Evolutionary conservation across 78 protist genomes (phyloP).

Genomic region (Chrysochromulina parva): DNA sequence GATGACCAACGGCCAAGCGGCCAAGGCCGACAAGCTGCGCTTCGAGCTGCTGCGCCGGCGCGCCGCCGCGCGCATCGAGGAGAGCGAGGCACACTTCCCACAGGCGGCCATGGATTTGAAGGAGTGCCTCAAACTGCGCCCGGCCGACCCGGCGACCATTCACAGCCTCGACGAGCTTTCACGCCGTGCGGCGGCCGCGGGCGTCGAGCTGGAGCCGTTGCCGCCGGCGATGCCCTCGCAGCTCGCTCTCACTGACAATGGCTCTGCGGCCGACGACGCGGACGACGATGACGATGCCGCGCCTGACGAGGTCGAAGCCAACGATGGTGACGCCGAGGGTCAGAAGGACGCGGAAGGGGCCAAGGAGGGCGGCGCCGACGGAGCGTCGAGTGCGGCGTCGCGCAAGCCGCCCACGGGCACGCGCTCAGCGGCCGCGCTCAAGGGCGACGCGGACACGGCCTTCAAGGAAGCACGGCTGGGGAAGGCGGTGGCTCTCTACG

Average conservation of each 20-base stretch:
- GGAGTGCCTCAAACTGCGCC: not conserved
- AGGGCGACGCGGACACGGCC: not conserved
- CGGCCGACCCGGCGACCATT: not conserved
- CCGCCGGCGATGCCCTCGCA: not conserved
- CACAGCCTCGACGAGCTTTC: not conserved
- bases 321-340: too few species aligned
- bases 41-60: not conserved
- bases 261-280: too few species aligned
- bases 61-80: not conserved
- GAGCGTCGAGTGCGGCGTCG: too few species aligned
- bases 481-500: not conserved
- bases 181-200: slow-evolving; percentile 2
- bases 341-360: too few species aligned
- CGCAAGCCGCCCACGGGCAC: not conserved
- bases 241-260: too few species aligned
- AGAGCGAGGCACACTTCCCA: not conserved
- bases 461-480: not conserved
- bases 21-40: not conserved
- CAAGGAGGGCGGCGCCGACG: too few species aligned
- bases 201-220: slow-evolving; percentile 1
- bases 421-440: not conserved
- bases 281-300: too few species aligned
- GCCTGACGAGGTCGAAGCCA: too few species aligned
- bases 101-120: not conserved
- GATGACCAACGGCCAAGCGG: not conserved